Evolutionary conservation across 305 asterid genomes (phyloP), one percentile per base, ranked within the genome.

Genomic region (Fraxinus latifolia): DNA sequence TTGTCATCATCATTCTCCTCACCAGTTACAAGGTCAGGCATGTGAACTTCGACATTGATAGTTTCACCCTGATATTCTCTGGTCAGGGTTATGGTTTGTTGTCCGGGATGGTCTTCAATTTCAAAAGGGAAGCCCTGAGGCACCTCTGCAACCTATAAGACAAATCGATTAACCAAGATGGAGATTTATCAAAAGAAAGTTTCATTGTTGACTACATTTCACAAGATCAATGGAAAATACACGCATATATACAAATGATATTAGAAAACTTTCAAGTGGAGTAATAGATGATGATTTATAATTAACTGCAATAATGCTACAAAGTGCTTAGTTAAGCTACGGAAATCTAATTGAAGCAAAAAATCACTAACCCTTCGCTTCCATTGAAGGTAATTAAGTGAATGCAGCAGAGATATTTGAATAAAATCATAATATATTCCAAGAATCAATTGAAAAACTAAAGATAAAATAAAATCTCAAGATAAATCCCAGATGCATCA

Each of bases 81-180:
- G 80, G 86, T 88, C 37, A 95, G 89, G 6, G 94, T 89, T 21
- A 95, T 33, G 2, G 93, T 94, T 81, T 90, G 92, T 83, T 84
- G 87, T 36, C 97, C 97, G 0, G 90, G 93, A 53, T 86, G 70
- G 85, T 94, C 95, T 80, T 93, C 91, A 33, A 95, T 84, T 87
- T 90, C 37, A 79, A 93, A 95, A n/a, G 98, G 99, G 82, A 95
- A 94, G n/a, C 81, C 89, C 85, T 77, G 82, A 0, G 97, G 97
- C 80, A 84, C 84, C 68, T 84, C 90, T 77, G 82, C 93, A 27
- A 15, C 87, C 97, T 92, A 71, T 1, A 29, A 65, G 80, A 83
- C 23, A 78, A 82, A 27, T 23, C 1, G 3, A 65, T 8, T 62
- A 62, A 19, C n/a, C 17, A 25, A 65, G 27, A 9, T 8, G 29